Percentiles rank a stretch among this genome's conserved stretches.
Evolutionary conservation across 78 protist genomes (phyloP).

Genomic region (Emiliania huxleyi): DNA sequence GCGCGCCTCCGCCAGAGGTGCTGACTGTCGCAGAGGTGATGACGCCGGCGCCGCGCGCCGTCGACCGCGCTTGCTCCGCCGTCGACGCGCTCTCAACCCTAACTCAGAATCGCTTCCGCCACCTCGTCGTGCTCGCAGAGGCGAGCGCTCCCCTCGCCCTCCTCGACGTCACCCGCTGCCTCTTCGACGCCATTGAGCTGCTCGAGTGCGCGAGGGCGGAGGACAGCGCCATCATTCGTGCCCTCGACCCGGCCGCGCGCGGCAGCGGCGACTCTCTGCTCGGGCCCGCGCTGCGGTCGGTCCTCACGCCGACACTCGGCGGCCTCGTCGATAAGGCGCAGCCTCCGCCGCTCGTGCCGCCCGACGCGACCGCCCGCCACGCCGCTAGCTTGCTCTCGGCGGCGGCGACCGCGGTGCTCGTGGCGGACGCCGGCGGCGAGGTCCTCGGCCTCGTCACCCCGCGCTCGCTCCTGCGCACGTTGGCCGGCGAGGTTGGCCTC

Average conservation of each 20-base stretch:
- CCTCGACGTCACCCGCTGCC: not conserved
- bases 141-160: not conserved
- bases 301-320: not conserved
- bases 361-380: not conserved
- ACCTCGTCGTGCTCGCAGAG: not conserved
- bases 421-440: not conserved
- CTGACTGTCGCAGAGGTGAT: not conserved
- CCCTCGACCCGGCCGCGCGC: not conserved
- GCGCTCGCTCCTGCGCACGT: not conserved
- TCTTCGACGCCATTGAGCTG: not conserved
- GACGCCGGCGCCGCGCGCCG: not conserved
- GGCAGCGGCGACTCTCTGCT: not conserved
- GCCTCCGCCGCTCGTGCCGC: not conserved
- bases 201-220: not conserved
- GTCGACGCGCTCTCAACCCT: not conserved
- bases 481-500: not conserved
- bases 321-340: not conserved
- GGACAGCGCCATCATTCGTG: not conserved
- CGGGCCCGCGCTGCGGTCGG: not conserved
- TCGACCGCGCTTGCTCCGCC: not conserved
- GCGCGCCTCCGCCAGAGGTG: too few species aligned
- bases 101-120: not conserved
- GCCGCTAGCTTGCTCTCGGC: not conserved
- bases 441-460: not conserved
- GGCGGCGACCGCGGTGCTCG: not conserved